Base-by-base conservation (phyloP, 2,329 filamentous ascomycete species). In the Aspergillus fijiensis region DNA sequence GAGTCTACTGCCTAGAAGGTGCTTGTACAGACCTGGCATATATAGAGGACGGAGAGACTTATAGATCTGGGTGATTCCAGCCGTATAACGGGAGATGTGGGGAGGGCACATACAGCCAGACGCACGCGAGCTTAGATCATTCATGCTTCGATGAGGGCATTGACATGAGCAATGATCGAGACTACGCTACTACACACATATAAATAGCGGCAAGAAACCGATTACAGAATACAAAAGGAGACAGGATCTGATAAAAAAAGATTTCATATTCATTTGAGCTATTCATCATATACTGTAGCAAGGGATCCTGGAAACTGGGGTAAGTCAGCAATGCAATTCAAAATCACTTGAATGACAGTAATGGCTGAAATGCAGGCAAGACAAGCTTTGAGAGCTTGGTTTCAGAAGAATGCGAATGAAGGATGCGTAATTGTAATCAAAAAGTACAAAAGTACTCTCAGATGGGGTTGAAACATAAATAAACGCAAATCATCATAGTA, bases 381-480 rank as follows among this genome's bases (percentile, higher is more conserved):
- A 47, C 10, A 47, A 57, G 56, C 48, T 14, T 42, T 42, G 14
- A 33, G 48, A 60, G 50, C 57, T 58, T 62, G 55, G 58, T 29
- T 58, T 70, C 66, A 71, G 69, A 69, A 64, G 45, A 27, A 45
- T 45, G 57, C 39, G 39, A 45, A 45, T 45, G 39, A 45, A 60
- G 62, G 64, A 73, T 73, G 70, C 70, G 63, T 65, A 65, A 39
- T 63, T 65, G 57, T 65, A 69, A 73, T 69, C 69, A 73, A 69
- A 52, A 65, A 68, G 61, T 64, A 70, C 66, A 23, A 62, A 66
- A 64, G 60, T 64, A 55, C 63, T 64, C 68, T 74, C 68, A 74
- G 69, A 74, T 75, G 73, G 71, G 73, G 72, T 75, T 75, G 72
- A 75, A 74, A 75, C 72, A 75, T 72, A 72, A 66, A 69, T 63